phyloP scores from a whole-genome alignment of 192 early-diverging fungal genomes.

The Entomortierella beljakovae region DNA sequence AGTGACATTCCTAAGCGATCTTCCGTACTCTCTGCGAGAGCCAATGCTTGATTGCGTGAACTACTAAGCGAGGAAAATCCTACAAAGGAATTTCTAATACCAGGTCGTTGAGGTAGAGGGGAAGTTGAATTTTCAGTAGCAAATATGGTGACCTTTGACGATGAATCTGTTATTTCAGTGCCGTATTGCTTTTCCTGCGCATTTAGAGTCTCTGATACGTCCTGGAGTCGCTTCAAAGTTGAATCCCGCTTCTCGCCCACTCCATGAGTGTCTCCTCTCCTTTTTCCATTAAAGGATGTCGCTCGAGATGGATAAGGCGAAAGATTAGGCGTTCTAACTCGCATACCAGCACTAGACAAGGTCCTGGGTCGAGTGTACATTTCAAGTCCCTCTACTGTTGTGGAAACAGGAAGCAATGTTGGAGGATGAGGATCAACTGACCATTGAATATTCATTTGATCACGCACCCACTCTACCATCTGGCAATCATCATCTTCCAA shows the following conservation, averaged over 20 bases:
- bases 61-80: conserved; percentile 36
- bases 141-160: conserved; percentile 17
- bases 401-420: conserved; percentile 5
- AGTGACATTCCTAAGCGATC: conserved; percentile 41
- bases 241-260: conserved; percentile 14
- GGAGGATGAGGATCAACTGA: background rate
- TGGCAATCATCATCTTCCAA: conserved; percentile 40
- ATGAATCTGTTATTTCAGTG: background rate
- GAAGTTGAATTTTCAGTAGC: conserved; percentile 3
- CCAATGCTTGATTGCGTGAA: conserved; percentile 21
- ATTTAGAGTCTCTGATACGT: conserved; percentile 9
- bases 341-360: conserved; percentile 3
- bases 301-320: conserved; percentile 35
- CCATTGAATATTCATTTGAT: conserved; percentile 46
- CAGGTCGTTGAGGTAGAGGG: background rate
- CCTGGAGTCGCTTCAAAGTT: conserved; percentile 23
- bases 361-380: conserved; percentile 8
- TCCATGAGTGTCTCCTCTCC: background rate
- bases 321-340: conserved; percentile 26
- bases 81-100: conserved; percentile 35
- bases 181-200: background rate
- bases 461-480: conserved; percentile 51
- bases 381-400: conserved; percentile 5
- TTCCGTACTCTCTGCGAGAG: conserved; percentile 41
- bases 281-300: conserved; percentile 13